A percentile compares a stretch with the other conserved stretches of the same genome.
Conservation (phyloP, 1,284 basidiomycete species). For the Austropuccinia psidii region DNA sequence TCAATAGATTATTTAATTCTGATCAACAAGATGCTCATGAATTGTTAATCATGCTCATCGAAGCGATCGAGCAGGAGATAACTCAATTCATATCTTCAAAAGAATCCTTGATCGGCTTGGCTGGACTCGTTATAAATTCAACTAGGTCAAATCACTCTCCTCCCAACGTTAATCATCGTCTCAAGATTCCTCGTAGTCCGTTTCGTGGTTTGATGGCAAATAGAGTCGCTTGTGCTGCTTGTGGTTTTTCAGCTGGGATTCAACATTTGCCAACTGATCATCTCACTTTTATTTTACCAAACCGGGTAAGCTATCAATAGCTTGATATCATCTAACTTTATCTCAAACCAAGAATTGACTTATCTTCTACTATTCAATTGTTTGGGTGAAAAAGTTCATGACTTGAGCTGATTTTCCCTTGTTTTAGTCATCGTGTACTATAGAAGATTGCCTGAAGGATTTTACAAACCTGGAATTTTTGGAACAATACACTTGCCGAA, state of each 20-base stretch:
- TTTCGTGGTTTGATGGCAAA: conserved; percentile 78
- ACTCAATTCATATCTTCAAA: conserved; percentile 53
- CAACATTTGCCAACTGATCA: conserved; percentile 78
- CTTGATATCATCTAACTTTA: too few species aligned
- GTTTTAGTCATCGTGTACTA: conserved; percentile 54
- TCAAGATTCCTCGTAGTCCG: conserved; percentile 40
- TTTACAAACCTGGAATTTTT: conserved; percentile 74
- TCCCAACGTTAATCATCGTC: not conserved
- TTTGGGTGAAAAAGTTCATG: conserved; percentile 48
- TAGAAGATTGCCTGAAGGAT: conserved; percentile 67
- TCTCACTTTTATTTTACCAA: conserved; percentile 67
- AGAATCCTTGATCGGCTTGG: conserved; percentile 52
- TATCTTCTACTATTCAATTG: not conserved
- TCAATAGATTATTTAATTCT: conserved; percentile 66
- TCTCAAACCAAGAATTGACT: too few species aligned
- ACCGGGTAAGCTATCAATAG: conserved; percentile 45
- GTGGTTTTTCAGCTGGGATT: conserved; percentile 78
- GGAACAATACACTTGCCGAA: conserved; percentile 72
- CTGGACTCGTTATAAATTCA: conserved; percentile 48
- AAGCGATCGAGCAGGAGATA: conserved; percentile 73
- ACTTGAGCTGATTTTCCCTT: too few species aligned
- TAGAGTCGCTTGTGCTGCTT: conserved; percentile 66
- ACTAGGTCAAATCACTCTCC: conserved; percentile 27
- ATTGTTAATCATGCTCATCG: conserved; percentile 80
- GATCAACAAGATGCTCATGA: conserved; percentile 95